Conservation (phyloP, 1,284 basidiomycete species). For the Rhizoctonia solani region DNA sequence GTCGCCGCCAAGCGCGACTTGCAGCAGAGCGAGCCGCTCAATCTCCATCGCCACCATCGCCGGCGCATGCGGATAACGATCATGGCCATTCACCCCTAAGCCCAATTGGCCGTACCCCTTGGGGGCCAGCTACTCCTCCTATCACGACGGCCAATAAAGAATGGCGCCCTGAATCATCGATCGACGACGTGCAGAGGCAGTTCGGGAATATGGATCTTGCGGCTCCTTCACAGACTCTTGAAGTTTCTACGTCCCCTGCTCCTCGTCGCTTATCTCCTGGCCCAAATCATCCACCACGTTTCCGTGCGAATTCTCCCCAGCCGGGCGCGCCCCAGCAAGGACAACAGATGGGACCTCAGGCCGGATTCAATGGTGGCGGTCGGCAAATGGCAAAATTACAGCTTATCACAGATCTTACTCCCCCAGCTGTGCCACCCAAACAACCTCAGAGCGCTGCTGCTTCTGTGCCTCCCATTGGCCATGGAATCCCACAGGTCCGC, state of each 20-base stretch:
- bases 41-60: conserved; percentile 58
- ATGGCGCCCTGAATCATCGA: conserved; percentile 44
- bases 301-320: conserved; percentile 23
- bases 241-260: conserved; percentile 27
- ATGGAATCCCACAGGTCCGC: conserved; percentile 44
- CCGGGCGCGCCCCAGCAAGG: background rate
- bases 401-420: conserved; percentile 64
- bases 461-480: conserved; percentile 56
- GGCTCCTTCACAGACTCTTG: conserved; percentile 23
- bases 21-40: conserved; percentile 25
- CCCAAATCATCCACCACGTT: conserved; percentile 29
- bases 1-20: conserved; percentile 19
- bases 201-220: conserved; percentile 52
- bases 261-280: conserved; percentile 36
- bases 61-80: conserved; percentile 33
- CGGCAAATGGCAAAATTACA: conserved; percentile 52
- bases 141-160: conserved; percentile 38
- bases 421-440: conserved; percentile 51
- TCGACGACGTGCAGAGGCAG: conserved; percentile 76
- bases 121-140: conserved; percentile 17
- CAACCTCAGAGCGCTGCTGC: conserved; percentile 54
- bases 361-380: conserved; percentile 24
- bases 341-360: background rate
- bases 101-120: conserved; percentile 26
- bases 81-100: conserved; percentile 34